Conservation (phyloP, 1,139 yeast genomes). For the Geotrichum phurueaensis region DNA sequence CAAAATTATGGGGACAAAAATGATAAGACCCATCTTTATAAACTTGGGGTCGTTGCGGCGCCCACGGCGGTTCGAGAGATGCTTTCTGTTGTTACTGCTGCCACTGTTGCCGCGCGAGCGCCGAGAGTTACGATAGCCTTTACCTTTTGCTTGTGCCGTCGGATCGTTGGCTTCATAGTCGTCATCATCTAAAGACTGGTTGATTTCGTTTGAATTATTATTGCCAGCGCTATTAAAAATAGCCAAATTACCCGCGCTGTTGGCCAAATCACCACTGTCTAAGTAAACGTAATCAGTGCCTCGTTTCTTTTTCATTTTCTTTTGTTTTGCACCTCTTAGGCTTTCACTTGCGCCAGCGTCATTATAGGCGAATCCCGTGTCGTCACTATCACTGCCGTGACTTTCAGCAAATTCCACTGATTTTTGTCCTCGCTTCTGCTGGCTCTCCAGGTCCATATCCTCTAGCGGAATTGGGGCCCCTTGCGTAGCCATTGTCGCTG, state of each 20-base stretch:
- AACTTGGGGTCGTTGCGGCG: slow-evolving; percentile 6
- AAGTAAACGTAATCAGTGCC: slow-evolving; percentile 2
- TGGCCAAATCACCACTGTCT: slow-evolving; percentile 6
- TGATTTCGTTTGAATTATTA: background rate
- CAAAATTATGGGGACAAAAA: slow-evolving; percentile 28
- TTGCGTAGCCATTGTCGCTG: background rate
- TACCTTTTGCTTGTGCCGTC: slow-evolving; percentile 4
- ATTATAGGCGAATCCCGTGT: background rate
- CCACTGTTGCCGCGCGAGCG: background rate
- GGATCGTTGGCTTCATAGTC: background rate
- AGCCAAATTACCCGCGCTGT: background rate
- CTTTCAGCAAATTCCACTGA: slow-evolving; percentile 1
- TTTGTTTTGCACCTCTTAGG: background rate
- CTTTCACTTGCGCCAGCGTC: background rate
- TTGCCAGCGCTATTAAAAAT: background rate
- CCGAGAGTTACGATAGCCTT: background rate
- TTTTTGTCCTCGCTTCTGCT: background rate
- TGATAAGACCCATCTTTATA: slow-evolving; percentile 20
- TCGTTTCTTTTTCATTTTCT: background rate
- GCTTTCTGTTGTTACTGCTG: background rate
- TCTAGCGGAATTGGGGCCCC: background rate
- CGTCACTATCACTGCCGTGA: background rate
- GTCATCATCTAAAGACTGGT: background rate
- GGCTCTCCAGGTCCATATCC: slow-evolving; percentile 6
- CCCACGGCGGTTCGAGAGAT: slow-evolving; percentile 1